Evolutionary conservation across 2,329 filamentous ascomycete species (phyloP), one percentile per base, ranked within the genome.

Genomic region (Fusarium verticillioides): DNA sequence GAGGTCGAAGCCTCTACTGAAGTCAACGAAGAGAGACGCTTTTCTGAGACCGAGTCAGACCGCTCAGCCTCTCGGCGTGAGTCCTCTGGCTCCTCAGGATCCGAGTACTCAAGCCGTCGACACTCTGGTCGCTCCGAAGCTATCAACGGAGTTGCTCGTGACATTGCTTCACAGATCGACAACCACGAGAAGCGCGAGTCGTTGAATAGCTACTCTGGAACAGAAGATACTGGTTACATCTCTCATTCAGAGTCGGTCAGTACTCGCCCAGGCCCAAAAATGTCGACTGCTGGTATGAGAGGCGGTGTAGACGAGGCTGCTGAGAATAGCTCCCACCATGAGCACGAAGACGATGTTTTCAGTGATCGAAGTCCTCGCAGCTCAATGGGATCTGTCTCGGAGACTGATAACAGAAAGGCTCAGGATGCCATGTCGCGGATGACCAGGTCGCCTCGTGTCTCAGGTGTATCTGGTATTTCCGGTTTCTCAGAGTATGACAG

Each of bases 341-440:
- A 85, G 36, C 82, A 83, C 47, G 87, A 89, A 28, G 87, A 89
- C 73, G 88, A 90, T 57, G 86, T 90, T 23, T 90, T 91, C 76
- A 90, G 87, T 79, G 87, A 87, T 73, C 84, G 83, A 81, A 91
- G 85, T 78, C 86, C 85, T 4, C 85, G 88, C 43, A 90, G 87
- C 78, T 90, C 89, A 3, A 78, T 89, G 62, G 87, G 87, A 4
- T 90, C 88, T 3, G 82, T 87, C 65, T 80, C 81, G 12, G 82
- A 82, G 56, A 75, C 78, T 11, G 82, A 83, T 44, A 78, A 79
- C 26, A 78, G 74, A 54, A 79, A 78, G 73, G 79, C 72, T 66
- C 79, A 83, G 72, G 69, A 84, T 73, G 75, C 72, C 23, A 75
- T 79, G 40, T 79, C 80, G 12, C 78, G 78, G 50, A 74, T 70